Conservation (phyloP, 2,329 filamentous ascomycete species). For the Ophiostoma tasmaniense region DNA sequence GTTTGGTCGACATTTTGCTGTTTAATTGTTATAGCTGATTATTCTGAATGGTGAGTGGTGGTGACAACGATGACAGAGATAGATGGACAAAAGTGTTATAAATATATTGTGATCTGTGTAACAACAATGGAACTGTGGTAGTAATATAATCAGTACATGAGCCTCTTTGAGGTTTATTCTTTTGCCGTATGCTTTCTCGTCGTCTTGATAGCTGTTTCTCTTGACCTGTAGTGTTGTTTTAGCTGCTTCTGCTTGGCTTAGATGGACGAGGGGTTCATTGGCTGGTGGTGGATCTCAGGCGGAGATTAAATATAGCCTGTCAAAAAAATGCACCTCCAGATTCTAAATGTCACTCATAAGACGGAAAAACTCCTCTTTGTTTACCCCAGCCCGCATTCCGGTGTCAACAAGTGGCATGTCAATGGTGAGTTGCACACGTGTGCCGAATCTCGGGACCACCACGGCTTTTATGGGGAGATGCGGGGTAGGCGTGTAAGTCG, state of each 20-base stretch:
- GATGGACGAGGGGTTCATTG: background rate
- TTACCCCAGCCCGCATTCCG: slow-evolving; percentile 2
- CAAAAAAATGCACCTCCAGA: background rate
- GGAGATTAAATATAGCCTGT: background rate
- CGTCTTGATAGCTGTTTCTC: background rate
- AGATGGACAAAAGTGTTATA: background rate
- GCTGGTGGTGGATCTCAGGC: background rate
- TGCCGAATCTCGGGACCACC: background rate
- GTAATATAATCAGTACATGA: slow-evolving; percentile 7
- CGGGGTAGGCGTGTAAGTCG: background rate
- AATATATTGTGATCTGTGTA: background rate
- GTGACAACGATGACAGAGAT: background rate
- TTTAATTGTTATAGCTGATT: background rate
- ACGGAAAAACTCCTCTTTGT: background rate
- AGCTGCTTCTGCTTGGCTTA: background rate
- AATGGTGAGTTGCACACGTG: background rate
- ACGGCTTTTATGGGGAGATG: background rate
- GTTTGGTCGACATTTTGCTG: background rate
- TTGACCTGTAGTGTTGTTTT: background rate
- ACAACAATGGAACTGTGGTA: background rate
- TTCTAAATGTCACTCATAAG: background rate
- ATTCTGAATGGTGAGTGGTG: background rate
- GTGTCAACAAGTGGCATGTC: background rate
- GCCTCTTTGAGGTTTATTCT: background rate
- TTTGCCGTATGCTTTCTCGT: background rate